Base-by-base conservation (phyloP, 2,329 filamentous ascomycete genomes). In the Neofusicoccum umdonicola region DNA sequence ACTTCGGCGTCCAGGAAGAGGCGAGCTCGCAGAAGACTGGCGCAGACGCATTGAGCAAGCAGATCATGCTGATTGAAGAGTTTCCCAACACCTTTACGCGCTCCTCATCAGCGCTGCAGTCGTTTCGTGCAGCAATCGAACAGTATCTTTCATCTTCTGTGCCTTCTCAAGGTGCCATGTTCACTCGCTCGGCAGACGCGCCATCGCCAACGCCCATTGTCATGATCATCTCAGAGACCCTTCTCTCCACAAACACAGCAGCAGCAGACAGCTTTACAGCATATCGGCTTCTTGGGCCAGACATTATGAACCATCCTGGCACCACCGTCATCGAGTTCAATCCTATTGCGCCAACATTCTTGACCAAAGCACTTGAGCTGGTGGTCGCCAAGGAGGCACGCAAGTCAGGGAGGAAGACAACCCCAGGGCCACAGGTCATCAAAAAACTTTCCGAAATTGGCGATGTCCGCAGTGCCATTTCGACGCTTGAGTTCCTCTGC, bases 191-290 rank as follows among this genome's bases (percentile, higher is more conserved):
- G 60, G 52, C 66, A 52, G 66, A 72, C 44, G 37, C 69, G 41
- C 64, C 75, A 44, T 66, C 70, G 37, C 54, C 67, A 44, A 72
- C 70, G 9, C 95, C 95, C 0, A 83, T 98, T 41, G 86, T 99
- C 37, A 88, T 99, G 80, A 85, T 99, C 65, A 88, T 99, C 58
- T 97, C 95, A 0, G 95, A 99, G 77, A 96, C 92, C 0, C 81
- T 96, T 13, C 80, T 97, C 15, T 94, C 91, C 0, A 95, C 93
- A 1, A 93, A 89, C 7, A 93, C 91, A 3, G 90, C 93, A 1
- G 88, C 90, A 9, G 88, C 92, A 12, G 93, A 98, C 73, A 97
- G 91, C 76, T 93, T 98, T 71, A 99, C 95, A 0, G 92, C 92
- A 0, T 92, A 98, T 79, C 88, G 93, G 27, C 80, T 99, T 17